Evolutionary conservation across 805 yeast genomes (phyloP), one percentile per base, ranked within the genome.

Genomic region (Candida piceae): DNA sequence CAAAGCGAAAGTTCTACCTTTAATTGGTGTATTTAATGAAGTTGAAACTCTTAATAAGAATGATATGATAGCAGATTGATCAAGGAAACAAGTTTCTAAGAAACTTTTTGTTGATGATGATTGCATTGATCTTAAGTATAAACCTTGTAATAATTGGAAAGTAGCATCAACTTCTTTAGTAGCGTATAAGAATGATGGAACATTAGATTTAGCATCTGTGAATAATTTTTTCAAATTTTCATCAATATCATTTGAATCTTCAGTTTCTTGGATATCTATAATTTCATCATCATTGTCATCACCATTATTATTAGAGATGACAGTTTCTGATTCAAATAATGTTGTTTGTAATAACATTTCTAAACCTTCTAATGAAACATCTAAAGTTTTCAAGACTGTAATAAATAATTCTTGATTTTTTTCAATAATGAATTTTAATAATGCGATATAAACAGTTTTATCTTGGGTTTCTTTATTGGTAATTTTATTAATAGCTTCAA

Each of bases 261-360:
- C 53, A n/a, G n/a, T n/a, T n/a, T n/a, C n/a, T n/a, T n/a, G n/a
- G n/a, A 48, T 44, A 17, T 55, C 42, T 17, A 59, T 40, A 34
- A 58, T 50, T 2, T 63, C 62, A 22, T 55, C 65, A 17, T 57
- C 52, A 4, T 46, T 52, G 16, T 50, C 48, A 19, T 9, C 10
- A 4, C 15, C 16, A 9, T 42, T 32, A 19, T 41, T 63, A 16
- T 64, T 53, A 22, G 55, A 3, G 48, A 38, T 45, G 4, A 23
- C 23, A 11, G 34, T 32, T 2, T 31, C 29, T 13, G 35, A 37
- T 3, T 44, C 47, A 19, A 60, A 49, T 35, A 87, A 60, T 1
- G 89, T 78, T 1, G 82, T 70, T 60, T 85, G 84, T 31, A 86
- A 62, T 36, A 72, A 69, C 68, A 87, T 73, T 63, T 81, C 89